These are phyloP conservation scores for Vicia villosa DNA, from an alignment of 306 rosid species.

Conservation along the genomic window DNA sequence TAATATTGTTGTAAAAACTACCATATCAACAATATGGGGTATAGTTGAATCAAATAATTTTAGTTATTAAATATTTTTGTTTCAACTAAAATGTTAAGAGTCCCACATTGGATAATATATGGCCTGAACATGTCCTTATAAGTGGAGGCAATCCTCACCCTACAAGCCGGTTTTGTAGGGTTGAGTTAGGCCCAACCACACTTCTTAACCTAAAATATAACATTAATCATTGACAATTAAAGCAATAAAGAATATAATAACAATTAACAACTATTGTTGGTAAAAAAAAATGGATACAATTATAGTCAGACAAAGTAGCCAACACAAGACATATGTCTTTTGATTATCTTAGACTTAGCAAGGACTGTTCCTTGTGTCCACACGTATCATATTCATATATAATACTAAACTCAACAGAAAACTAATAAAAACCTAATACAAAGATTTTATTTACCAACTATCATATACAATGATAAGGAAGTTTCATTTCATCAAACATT, in stretches of 20 bases:
- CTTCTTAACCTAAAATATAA: too few relatives aligned
- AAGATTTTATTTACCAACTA: neutral
- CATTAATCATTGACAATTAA: too few relatives aligned
- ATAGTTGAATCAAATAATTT: too few relatives aligned
- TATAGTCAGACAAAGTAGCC: constrained; percentile 57
- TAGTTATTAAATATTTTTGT: too few relatives aligned
- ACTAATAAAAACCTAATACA: constrained; percentile 25
- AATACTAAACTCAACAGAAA: constrained; percentile 26
- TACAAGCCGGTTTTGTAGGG: too few relatives aligned
- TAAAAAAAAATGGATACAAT: constrained; percentile 6
- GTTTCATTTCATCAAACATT: neutral
- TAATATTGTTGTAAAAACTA: too few relatives aligned
- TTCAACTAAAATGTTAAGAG: too few relatives aligned
- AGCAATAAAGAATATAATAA: neutral
- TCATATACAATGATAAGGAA: neutral
- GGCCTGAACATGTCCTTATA: too few relatives aligned
- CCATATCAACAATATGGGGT: too few relatives aligned
- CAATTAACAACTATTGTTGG: neutral
- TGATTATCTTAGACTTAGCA: constrained; percentile 28
- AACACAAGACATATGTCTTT: constrained; percentile 56
- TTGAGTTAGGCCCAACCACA: too few relatives aligned
- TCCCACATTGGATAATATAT: too few relatives aligned
- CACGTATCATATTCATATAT: constrained; percentile 30
- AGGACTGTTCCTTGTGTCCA: constrained; percentile 48
- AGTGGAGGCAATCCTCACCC: too few relatives aligned